Percentiles rank a stretch among this genome's conserved stretches.
Conservation (phyloP, 2,329 filamentous ascomycete species). For the Parastagonospora nodorum region DNA sequence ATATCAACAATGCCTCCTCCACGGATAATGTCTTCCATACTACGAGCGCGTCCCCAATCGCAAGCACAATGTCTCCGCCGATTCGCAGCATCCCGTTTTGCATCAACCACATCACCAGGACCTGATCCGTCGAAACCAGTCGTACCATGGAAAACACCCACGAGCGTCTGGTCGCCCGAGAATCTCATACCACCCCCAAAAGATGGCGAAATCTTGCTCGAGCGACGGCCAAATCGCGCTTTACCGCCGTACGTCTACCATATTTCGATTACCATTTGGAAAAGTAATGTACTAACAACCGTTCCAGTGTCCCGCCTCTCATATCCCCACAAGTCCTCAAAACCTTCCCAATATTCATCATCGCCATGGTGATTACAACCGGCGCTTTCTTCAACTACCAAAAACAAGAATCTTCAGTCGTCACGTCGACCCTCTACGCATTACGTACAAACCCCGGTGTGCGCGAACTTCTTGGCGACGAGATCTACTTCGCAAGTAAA, state of each 20-base stretch:
- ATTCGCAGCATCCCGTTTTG: conserved; percentile 23
- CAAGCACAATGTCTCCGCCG: conserved; percentile 30
- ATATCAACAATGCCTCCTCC: conserved; percentile 33
- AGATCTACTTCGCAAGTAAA: conserved; percentile 56
- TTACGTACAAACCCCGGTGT: conserved; percentile 79
- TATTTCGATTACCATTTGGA: neutral
- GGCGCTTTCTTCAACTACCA: conserved; percentile 99
- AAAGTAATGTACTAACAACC: neutral
- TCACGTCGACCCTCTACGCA: conserved; percentile 89
- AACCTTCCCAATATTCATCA: conserved; percentile 80
- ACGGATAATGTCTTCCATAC: conserved; percentile 25
- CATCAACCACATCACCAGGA: conserved; percentile 22
- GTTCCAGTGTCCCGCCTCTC: conserved; percentile 38
- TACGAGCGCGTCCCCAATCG: conserved; percentile 28
- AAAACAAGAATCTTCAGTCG: conserved; percentile 80
- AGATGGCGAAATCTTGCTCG: conserved; percentile 41
- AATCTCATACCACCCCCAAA: conserved; percentile 42
- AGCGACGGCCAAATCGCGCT: conserved; percentile 40
- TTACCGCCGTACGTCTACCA: conserved; percentile 39
- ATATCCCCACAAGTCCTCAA: conserved; percentile 47
- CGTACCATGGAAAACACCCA: conserved; percentile 46
- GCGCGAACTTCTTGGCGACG: conserved; percentile 78
- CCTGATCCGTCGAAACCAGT: conserved; percentile 27
- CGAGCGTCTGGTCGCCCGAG: conserved; percentile 46
- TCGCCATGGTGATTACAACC: conserved; percentile 71